These are phyloP conservation scores for Podaxis sp. DNA, from an alignment of 768 basidiomycete species.

Conservation along the genomic window DNA sequence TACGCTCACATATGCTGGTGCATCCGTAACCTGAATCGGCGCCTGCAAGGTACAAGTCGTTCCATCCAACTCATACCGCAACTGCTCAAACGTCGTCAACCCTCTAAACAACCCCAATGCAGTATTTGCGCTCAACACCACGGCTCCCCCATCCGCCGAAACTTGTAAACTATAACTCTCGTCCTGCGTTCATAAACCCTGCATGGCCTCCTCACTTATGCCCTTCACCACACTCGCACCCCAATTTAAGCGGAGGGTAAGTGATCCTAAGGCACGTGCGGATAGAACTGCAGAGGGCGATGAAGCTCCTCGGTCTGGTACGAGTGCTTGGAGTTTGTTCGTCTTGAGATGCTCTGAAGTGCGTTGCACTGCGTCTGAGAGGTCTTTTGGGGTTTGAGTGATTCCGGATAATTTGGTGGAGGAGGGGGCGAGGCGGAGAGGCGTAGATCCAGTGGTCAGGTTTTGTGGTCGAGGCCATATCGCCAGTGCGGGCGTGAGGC, in stretches of 20 bases:
- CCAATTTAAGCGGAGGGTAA: constrained; percentile 36
- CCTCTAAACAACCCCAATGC: constrained; percentile 70
- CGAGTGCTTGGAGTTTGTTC: constrained; percentile 60
- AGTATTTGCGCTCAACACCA: constrained; percentile 56
- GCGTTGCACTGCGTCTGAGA: constrained; percentile 51
- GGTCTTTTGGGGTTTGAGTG: constrained; percentile 46
- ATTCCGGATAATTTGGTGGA: constrained; percentile 34
- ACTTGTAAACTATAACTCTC: constrained; percentile 62
- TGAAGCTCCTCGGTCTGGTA: constrained; percentile 54
- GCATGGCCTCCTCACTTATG: constrained; percentile 53
- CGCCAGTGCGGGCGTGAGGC: constrained; percentile 22
- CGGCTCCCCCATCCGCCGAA: constrained; percentile 50
- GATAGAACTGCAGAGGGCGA: constrained; percentile 36
- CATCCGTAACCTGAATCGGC: constrained; percentile 54
- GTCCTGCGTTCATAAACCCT: constrained; percentile 43
- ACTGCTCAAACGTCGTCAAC: constrained; percentile 72
- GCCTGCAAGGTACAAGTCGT: constrained; percentile 52
- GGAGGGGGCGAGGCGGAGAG: constrained; percentile 32
- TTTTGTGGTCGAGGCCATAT: constrained; percentile 51
- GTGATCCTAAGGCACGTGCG: constrained; percentile 40
- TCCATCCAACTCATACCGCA: constrained; percentile 63
- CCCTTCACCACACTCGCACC: constrained; percentile 26
- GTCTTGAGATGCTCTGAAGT: constrained; percentile 41
- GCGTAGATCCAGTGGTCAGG: constrained; percentile 37
- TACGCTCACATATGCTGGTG: constrained; percentile 61